A percentile compares a stretch with the other conserved stretches of the same genome.
These are phyloP conservation scores for Gyrodon lividus DNA, from an alignment of 768 basidiomycete species.

Conservation along the genomic window DNA sequence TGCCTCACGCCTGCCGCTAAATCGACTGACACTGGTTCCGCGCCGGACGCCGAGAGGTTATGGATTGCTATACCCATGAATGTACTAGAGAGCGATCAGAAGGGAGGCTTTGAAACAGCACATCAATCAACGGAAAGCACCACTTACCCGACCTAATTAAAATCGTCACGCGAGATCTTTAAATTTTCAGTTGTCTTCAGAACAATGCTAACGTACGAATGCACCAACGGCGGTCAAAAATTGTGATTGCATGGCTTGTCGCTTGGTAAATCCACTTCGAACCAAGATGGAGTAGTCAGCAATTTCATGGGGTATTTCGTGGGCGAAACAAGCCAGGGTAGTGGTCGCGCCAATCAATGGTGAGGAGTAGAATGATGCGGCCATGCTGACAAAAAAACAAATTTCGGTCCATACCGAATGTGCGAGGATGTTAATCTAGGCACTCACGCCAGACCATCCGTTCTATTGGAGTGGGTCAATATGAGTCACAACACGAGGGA, in stretches of 20 bases:
- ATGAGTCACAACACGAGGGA: slow-evolving; percentile 15
- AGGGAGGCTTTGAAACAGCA: slow-evolving; percentile 7
- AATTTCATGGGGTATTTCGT: slow-evolving; percentile 95
- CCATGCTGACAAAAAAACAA: slow-evolving; percentile 57
- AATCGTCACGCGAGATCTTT: slow-evolving; percentile 18
- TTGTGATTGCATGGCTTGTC: slow-evolving; percentile 90
- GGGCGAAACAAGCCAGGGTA: slow-evolving; percentile 92
- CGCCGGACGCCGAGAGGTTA: slow-evolving; percentile 59
- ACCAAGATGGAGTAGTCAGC: slow-evolving; percentile 96
- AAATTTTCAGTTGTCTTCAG: slow-evolving; percentile 10
- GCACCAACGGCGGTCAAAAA: slow-evolving; percentile 91
- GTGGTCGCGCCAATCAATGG: slow-evolving; percentile 92
- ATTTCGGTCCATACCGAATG: slow-evolving; percentile 1
- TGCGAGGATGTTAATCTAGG: slow-evolving; percentile 5
- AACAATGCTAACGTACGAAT: slow-evolving; percentile 53
- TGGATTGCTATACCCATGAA: slow-evolving; percentile 88
- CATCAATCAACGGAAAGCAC: not conserved
- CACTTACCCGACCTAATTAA: slow-evolving; percentile 37
- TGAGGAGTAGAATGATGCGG: slow-evolving; percentile 95
- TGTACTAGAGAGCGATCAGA: slow-evolving; percentile 45
- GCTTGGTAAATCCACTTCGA: slow-evolving; percentile 86
- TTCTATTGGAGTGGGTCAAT: slow-evolving; percentile 43
- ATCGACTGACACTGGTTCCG: slow-evolving; percentile 45
- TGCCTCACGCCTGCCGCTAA: slow-evolving; percentile 78
- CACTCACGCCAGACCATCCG: slow-evolving; percentile 88